Base-by-base conservation (phyloP, 2,329 filamentous ascomycete species). In the Talaromyces sp. region DNA sequence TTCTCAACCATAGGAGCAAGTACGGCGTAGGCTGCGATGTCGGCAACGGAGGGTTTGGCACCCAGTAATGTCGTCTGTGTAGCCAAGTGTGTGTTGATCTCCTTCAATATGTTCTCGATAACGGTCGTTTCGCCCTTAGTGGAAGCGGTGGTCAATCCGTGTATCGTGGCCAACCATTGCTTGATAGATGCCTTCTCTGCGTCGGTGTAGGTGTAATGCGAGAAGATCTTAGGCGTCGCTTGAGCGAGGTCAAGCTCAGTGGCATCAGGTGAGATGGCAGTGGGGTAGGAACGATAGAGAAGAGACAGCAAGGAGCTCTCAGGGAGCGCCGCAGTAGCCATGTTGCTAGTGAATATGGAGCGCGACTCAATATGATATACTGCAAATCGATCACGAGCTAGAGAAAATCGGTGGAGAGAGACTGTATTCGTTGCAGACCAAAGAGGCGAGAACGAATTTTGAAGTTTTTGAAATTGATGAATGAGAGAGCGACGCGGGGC, bases 11-110 rank as follows among this genome's bases (percentile, higher is more conserved):
- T 74, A 12, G 92, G 89, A 1, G 88, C 89, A 37, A 96, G 83
- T 60, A 88, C 84, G 67, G 90, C 83, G 82, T 95, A 97, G 71
- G 95, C 82, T 69, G 90, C 89, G 64, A 96, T 83, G 72, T 97
- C 93, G 66, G 92, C 93, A 74, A 90, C 86, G 69, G 91, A 96
- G 60, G 93, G 92, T 82, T 97, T 97, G 75, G 84, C 84, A 70
- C 93, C 93, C 65, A 98, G 87, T 42, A 97, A 82, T 44, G 93
- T 97, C 64, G 93, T 96, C 69, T 92, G 91, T 68, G 89, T 90
- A 63, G 91, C 88, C 66, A 98, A 88, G 80, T 96, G 92, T 63
- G 85, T 83, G 82, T 98, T 96, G 70, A 98, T 85, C 61, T 88
- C 86, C 63, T 88, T 85, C 66, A 97, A 85, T 65, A 92, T 88